These are phyloP conservation scores for Aspergillus neotritici DNA, from an alignment of 2,329 filamentous ascomycete genomes.

Conservation along the genomic window DNA sequence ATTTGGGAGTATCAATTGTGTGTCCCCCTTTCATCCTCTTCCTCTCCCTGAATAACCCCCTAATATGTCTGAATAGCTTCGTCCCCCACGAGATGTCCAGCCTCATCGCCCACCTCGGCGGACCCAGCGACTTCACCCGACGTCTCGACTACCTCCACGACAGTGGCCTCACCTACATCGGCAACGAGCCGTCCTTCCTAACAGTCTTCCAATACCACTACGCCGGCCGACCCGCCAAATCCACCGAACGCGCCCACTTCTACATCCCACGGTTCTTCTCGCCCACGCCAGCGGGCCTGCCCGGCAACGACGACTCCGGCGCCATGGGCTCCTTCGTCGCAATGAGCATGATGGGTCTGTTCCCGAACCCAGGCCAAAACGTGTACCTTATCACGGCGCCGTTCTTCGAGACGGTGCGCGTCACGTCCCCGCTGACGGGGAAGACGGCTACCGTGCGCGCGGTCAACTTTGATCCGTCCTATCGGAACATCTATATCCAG, in stretches of 20 bases:
- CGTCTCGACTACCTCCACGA: constrained; percentile 62
- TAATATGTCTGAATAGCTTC: constrained; percentile 53
- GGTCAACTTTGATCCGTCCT: constrained; percentile 54
- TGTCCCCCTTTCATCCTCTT: constrained; percentile 49
- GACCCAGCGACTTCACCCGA: constrained; percentile 49
- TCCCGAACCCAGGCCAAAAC: constrained; percentile 62
- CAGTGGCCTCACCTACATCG: constrained; percentile 58
- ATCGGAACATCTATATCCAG: constrained; percentile 60
- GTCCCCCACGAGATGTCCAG: constrained; percentile 46
- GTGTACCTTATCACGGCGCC: constrained; percentile 65
- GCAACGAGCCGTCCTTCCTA: constrained; percentile 59
- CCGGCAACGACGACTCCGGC: constrained; percentile 64
- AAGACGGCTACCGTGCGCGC: constrained; percentile 55
- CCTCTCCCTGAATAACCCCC: constrained; percentile 40
- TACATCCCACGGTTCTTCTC: constrained; percentile 61
- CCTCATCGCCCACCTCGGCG: constrained; percentile 56
- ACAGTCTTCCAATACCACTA: constrained; percentile 66
- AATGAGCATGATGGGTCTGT: constrained; percentile 63
- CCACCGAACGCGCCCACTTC: constrained; percentile 50
- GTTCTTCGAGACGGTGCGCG: constrained; percentile 57
- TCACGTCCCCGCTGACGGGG: constrained; percentile 54
- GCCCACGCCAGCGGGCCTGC: constrained; percentile 52
- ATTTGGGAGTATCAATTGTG: constrained; percentile 42
- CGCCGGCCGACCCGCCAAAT: constrained; percentile 54
- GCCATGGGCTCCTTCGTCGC: constrained; percentile 64